Percentiles rank a stretch among this genome's conserved stretches.
Evolutionary conservation across 2,329 filamentous ascomycete species (phyloP).

Genomic region (Tolypocladium endophyticum): DNA sequence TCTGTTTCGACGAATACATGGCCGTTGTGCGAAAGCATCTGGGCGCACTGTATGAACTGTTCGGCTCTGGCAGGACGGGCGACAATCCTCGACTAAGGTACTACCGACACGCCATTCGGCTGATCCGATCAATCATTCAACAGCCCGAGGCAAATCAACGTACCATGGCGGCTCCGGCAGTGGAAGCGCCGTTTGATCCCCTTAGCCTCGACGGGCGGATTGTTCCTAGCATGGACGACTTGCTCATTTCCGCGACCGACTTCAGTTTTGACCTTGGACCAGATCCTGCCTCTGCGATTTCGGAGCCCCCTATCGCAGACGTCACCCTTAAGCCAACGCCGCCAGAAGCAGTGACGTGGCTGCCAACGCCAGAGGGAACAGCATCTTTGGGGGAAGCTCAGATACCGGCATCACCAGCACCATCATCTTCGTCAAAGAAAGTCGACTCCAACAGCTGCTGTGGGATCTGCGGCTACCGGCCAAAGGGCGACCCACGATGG

Average conservation of each 20-base stretch:
- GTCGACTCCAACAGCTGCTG: conserved; percentile 35
- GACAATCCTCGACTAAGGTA: conserved; percentile 27
- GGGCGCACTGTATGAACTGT: conserved; percentile 29
- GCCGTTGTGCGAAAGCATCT: conserved; percentile 29
- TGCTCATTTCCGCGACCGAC: conserved; percentile 9
- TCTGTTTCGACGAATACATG: conserved; percentile 31
- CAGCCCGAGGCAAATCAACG: background rate
- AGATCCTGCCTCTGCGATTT: background rate
- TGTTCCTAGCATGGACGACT: conserved; percentile 6
- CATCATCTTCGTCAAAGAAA: conserved; percentile 7
- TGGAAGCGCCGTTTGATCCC: background rate
- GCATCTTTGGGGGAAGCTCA: background rate
- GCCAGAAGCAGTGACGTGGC: background rate
- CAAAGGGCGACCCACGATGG: conserved; percentile 46
- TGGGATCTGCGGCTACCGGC: conserved; percentile 42
- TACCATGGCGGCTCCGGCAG: background rate
- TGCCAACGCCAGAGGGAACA: background rate
- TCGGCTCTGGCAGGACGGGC: background rate
- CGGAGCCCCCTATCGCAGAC: background rate
- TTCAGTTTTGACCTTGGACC: conserved; percentile 8
- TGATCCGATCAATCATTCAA: conserved; percentile 29
- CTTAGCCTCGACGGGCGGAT: background rate
- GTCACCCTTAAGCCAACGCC: conserved; percentile 5
- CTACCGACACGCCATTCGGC: conserved; percentile 26
- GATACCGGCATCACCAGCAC: background rate